Evolutionary conservation across 2,329 filamentous ascomycete genomes (phyloP), one percentile per base, ranked within the genome.

Genomic region (Xylariomycetidae sp.): DNA sequence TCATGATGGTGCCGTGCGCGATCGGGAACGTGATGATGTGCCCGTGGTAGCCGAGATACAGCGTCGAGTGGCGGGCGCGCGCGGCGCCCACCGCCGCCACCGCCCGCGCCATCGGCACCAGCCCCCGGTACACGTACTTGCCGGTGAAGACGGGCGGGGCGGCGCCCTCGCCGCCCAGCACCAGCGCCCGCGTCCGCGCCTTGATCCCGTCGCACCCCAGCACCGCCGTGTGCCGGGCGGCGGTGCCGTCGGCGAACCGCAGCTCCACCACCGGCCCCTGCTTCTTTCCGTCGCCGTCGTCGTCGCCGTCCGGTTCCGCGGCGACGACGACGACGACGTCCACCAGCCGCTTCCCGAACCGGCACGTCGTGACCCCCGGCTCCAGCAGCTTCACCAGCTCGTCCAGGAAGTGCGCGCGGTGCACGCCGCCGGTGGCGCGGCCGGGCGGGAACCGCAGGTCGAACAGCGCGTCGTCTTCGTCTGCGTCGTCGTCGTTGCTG

Each of bases 121-220:
- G 39, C 9, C 54, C 58, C 14, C 79, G 69, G 44, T 76, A 81
- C 1, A 46, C 50, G 15, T 53, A 64, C 50, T n/a, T 73, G 42
- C 37, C 64, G 32, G 19, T 47, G 34, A 53, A 54, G 4, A 49
- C 64, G 41, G 32, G 62, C 49, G 29, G 61, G 44, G 50, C 40
- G 44, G 50, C 40, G 19, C 57, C 43, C 1, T 60, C 48, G 0
- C 30, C 31, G 1, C 68, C 70, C 0, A 79, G 56, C 6, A 82
- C 53, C 2, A 74, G 50, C 17, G 67, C 54, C 12, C 78, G 59
- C 3, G 70, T 67, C 18, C 63, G 60, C 2, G 71, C 75, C 50
- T 80, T 80, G 47, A 82, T 79, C 0, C 79, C 79, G 50, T 83
- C 79, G 42, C 75, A 79, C 0, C 74, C 78, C 28, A 83, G 58